These are phyloP conservation scores for Phycomyces nitens DNA, from an alignment of 192 early-diverging fungal species.

Conservation along the genomic window DNA sequence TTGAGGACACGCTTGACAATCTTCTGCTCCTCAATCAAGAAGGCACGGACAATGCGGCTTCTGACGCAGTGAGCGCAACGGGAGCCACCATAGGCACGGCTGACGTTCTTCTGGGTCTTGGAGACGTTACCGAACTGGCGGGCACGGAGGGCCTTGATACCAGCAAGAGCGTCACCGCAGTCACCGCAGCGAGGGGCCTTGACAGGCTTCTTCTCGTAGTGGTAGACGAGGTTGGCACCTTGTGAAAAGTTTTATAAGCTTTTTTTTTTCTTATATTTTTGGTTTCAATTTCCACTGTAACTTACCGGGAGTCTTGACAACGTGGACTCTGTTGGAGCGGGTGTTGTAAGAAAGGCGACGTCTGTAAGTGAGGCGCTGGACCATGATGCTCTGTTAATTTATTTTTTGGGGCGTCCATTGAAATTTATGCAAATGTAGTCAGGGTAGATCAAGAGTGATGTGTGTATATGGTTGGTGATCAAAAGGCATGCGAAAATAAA, in stretches of 20 bases:
- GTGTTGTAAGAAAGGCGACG: slow-evolving; percentile 87
- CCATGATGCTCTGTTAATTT: slow-evolving; percentile 41
- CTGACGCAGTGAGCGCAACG: slow-evolving; percentile 82
- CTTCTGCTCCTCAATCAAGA: slow-evolving; percentile 99
- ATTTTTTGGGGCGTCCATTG: too few relatives aligned
- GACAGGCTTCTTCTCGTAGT: slow-evolving; percentile 91
- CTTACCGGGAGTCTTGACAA: slow-evolving; percentile 84
- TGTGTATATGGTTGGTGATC: too few relatives aligned
- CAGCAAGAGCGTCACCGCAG: slow-evolving; percentile 86
- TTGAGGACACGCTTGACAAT: slow-evolving; percentile 99
- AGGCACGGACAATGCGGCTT: slow-evolving; percentile 92
- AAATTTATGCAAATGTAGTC: too few relatives aligned
- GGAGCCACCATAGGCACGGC: slow-evolving; percentile 95
- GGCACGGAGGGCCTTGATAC: slow-evolving; percentile 80
- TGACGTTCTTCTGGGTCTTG: slow-evolving; percentile 90
- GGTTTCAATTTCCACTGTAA: neutral
- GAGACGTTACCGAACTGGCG: slow-evolving; percentile 86
- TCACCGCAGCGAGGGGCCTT: slow-evolving; percentile 95
- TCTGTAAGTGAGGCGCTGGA: slow-evolving; percentile 81
- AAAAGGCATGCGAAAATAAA: too few relatives aligned
- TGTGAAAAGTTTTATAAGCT: neutral
- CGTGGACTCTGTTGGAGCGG: slow-evolving; percentile 80
- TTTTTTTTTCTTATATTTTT: neutral
- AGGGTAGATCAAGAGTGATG: too few relatives aligned
- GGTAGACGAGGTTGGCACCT: slow-evolving; percentile 89